These are phyloP conservation scores for Xylariales sp. DNA, from an alignment of 2,329 filamentous ascomycete genomes.

Conservation along the genomic window DNA sequence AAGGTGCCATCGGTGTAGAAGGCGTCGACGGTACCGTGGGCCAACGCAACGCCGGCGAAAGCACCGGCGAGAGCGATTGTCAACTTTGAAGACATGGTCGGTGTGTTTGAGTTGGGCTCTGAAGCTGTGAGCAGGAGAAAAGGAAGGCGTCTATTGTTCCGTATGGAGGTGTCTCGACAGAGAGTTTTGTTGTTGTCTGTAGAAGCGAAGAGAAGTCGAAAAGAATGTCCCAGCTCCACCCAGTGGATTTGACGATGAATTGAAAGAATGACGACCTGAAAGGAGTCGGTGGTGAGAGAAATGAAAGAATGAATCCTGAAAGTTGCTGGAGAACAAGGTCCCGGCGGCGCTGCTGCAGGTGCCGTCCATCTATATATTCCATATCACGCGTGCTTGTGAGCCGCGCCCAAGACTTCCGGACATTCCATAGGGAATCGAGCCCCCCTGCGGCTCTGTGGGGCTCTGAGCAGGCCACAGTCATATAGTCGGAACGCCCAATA, in stretches of 20 bases:
- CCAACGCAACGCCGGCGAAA: constrained; percentile 21
- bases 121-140: background rate
- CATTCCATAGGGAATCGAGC: background rate
- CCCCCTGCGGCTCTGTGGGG: background rate
- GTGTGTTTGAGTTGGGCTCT: background rate
- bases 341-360: background rate
- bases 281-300: constrained; percentile 3
- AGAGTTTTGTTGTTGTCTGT: background rate
- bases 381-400: background rate
- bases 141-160: background rate
- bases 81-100: constrained; percentile 12
- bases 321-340: constrained; percentile 1
- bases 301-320: constrained; percentile 6
- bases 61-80: constrained; percentile 16
- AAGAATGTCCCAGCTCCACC: constrained; percentile 10
- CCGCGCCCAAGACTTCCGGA: background rate
- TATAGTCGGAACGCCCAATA: constrained; percentile 6
- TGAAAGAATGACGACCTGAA: constrained; percentile 5
- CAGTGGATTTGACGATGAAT: constrained; percentile 9
- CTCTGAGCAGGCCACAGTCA: background rate
- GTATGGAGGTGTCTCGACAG: background rate
- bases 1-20: constrained; percentile 40
- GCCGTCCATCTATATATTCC: constrained; percentile 2
- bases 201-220: constrained; percentile 1
- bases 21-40: constrained; percentile 42